These are phyloP conservation scores for Urochloa ruziziensis DNA, from an alignment of 176 grass and related monocot genomes.

Conservation along the genomic window DNA sequence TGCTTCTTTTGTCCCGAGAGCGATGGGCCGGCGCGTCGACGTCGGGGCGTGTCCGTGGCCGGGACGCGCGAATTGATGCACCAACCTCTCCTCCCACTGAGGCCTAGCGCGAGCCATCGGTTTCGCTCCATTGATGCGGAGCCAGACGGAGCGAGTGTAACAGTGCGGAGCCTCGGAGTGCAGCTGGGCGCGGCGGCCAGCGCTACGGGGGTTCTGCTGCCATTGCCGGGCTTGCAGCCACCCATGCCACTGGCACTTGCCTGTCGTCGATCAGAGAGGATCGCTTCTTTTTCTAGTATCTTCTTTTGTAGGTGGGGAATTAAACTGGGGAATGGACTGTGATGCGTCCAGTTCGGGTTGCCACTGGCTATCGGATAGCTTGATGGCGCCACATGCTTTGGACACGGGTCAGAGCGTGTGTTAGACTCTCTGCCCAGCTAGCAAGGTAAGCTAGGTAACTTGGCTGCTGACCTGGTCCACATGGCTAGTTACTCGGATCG, in stretches of 20 bases:
- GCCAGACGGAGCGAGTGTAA: neutral
- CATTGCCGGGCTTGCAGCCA: neutral
- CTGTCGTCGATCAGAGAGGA: neutral
- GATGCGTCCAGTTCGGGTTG: neutral
- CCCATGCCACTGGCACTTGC: neutral
- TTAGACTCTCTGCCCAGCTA: too few species aligned
- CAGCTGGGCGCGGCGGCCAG: neutral
- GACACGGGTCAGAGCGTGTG: too few species aligned
- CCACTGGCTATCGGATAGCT: neutral
- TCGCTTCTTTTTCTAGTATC: neutral
- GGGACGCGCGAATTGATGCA: slow-evolving; percentile 37
- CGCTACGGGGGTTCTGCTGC: neutral
- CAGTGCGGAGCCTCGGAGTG: slow-evolving; percentile 13
- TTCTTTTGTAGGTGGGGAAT: neutral
- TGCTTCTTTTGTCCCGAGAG: neutral
- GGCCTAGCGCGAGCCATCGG: neutral
- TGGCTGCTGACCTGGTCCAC: too few species aligned
- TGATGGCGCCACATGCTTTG: neutral
- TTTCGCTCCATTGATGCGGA: neutral
- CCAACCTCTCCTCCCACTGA: slow-evolving; percentile 15
- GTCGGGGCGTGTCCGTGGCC: neutral
- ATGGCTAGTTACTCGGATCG: neutral
- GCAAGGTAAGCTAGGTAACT: too few species aligned
- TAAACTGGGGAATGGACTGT: neutral
- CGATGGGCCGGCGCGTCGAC: neutral